A percentile compares a stretch with the other conserved stretches of the same genome.
Evolutionary conservation across 1,284 basidiomycete species (phyloP).

Genomic region (Hypsizygus ulmarius): DNA sequence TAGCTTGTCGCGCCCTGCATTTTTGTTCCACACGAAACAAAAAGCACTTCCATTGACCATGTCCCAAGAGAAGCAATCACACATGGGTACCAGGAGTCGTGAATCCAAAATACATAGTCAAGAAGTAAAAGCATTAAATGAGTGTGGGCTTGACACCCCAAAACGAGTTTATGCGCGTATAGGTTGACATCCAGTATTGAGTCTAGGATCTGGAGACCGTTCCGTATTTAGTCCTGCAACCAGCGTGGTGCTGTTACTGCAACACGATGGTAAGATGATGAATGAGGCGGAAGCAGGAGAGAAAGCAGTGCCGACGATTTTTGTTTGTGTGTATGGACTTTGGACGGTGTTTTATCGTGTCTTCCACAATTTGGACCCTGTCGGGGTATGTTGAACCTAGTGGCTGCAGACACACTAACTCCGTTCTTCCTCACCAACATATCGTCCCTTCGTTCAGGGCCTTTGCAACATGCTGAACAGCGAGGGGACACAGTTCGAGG

Average conservation of each 20-base stretch:
- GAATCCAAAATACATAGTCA: too few species aligned
- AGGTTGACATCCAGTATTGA: too few species aligned
- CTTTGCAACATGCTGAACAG: constrained; percentile 12
- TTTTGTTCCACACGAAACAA: too few species aligned
- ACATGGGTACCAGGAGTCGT: too few species aligned
- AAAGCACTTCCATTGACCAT: too few species aligned
- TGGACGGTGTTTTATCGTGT: constrained; percentile 71
- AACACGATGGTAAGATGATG: neutral
- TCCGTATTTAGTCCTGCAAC: too few species aligned
- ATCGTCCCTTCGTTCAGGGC: constrained; percentile 9
- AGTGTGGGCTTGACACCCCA: too few species aligned
- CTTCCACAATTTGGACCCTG: constrained; percentile 67
- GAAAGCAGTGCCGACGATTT: constrained; percentile 21
- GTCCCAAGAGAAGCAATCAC: too few species aligned
- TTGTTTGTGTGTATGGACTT: constrained; percentile 64
- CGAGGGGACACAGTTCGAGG: constrained; percentile 10
- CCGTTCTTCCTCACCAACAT: constrained; percentile 26
- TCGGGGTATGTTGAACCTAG: constrained; percentile 57
- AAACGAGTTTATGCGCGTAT: too few species aligned
- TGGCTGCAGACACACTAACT: constrained; percentile 43
- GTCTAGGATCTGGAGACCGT: too few species aligned
- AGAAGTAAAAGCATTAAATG: too few species aligned
- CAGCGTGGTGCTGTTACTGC: neutral
- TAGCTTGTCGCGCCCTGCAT: too few species aligned
- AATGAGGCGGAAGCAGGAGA: neutral